Conservation (phyloP, 2,329 filamentous ascomycete genomes). For the Beauveria rudraprayagi region DNA sequence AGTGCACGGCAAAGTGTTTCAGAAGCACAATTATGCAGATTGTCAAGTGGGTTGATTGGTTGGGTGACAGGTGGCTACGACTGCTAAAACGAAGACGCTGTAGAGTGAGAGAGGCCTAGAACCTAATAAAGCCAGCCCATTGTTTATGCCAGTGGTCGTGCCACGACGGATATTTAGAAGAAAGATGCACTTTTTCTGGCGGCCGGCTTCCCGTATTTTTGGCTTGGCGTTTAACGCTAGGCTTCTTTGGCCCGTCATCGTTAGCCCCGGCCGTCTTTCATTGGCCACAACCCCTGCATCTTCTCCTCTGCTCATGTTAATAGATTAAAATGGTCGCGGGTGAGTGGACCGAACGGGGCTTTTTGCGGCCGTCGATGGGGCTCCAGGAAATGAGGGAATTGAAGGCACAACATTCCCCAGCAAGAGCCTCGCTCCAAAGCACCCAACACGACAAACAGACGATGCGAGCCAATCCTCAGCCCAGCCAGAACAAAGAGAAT, state of each 20-base stretch:
- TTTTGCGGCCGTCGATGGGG: not conserved
- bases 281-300: not conserved
- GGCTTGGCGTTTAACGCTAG: slow-evolving; percentile 4
- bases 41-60: no score
- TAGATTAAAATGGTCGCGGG: not conserved
- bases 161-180: no score
- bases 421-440: not conserved
- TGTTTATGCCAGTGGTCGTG: no score
- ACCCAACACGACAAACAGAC: not conserved
- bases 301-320: not conserved
- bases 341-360: not conserved
- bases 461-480: not conserved
- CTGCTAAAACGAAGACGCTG: no score
- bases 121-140: no score
- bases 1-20: not conserved
- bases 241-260: not conserved
- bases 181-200: no score
- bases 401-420: not conserved
- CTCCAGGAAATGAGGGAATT: slow-evolving; percentile 4
- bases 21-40: not conserved
- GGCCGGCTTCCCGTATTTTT: not conserved
- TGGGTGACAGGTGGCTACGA: no score
- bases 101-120: no score
- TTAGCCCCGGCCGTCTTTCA: not conserved
- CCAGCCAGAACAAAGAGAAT: not conserved